Evolutionary conservation across 2,329 filamentous ascomycete species (phyloP), one percentile per base, ranked within the genome.

Genomic region (Aureobasidium sp.): DNA sequence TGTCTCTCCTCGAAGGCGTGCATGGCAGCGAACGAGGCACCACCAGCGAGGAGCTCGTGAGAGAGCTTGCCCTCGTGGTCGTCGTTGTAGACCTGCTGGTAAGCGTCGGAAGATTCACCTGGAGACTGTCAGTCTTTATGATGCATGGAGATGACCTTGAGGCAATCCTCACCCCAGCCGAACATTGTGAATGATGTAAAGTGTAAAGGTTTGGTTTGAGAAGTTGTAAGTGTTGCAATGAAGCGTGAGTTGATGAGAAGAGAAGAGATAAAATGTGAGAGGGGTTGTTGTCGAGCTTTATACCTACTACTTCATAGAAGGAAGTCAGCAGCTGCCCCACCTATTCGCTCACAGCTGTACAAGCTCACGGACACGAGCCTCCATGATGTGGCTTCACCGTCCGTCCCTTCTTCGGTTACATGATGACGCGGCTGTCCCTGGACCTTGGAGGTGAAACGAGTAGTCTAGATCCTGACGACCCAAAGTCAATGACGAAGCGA

Each of bases 1-100:
- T 90, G 87, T 68, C 83, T 79, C 73, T 90, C 85, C 75, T 92
- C 88, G 68, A 85, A 92, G 31, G 85, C 78, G 79, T 90, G 90
- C 82, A 93, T 88, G 68, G 85, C 89, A 65, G 84, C 86, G 71
- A 93, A 93, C 64, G 86, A 84, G 61, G 88, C 89, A 61, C 84
- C 89, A 64, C 88, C 88, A 65, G 85, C 88, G 60, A 92, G 71
- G 50, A 89, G 70, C 77, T 94, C 88, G 75, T 93, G 89, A 66
- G 82, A 81, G 69, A 89, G 76, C 70, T 81, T 81, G 67, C 81
- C 78, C 74, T 89, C 75, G 75, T 89, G 79, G 43, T 73, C 69
- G 63, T 75, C 70, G 62, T 77, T 73, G 72, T 84, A 82, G 66
- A 83, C 79, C 71, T 81, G 72, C 63, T 79, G 69, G 75, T 84